Base-by-base conservation (phyloP, 495 filamentous ascomycete genomes). In the Rusavskia elegans region DNA sequence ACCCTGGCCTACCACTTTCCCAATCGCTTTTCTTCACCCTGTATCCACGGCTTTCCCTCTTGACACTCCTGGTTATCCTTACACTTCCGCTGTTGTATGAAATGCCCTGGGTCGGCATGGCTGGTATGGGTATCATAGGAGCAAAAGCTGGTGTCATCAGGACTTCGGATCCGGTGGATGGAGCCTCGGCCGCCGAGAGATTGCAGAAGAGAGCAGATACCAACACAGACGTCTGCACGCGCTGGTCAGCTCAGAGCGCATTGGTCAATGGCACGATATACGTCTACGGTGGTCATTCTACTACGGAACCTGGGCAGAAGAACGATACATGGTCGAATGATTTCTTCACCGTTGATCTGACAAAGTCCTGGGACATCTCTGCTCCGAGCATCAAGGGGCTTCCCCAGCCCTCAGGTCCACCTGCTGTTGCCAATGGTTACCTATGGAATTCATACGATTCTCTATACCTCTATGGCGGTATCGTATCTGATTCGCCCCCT, bases 181-280 rank as follows among this genome's bases (percentile, higher is more conserved):
- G 13, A 9, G 44, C 9, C 27, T n/a, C 41, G 37, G 21, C 51
- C 45, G 0, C 14, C 30, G 8, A 42, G 39, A 11, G 45, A 55
- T 30, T 53, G 44, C 39, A 25, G 48, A 35, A n/a, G 19, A 29
- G 17, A 32, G 17, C 16, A 25, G 38, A 69, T 45, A 76, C 68
- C 49, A 65, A 71, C 17, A 81, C 76, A 5, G 61, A 78, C 55
- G 64, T 80, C 23, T 87, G 84, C 63, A 77, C 71, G 51, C 66
- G 83, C 56, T 88, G 80, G 79, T 75, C 72, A 42, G 79, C 82
- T 37, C 83, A 86, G 64, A 74, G 80, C 76, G 72, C 81, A 19
- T 55, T 80, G 39, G 74, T 87, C 4, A 85, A 85, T 49, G 84
- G 83, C 27, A 87, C 80, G 0, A 61, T 87, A 19, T 87, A 84